Evolutionary conservation across 352 stramenopile species (phyloP).

Genomic region (Phytopythium cucurbitacearum): DNA sequence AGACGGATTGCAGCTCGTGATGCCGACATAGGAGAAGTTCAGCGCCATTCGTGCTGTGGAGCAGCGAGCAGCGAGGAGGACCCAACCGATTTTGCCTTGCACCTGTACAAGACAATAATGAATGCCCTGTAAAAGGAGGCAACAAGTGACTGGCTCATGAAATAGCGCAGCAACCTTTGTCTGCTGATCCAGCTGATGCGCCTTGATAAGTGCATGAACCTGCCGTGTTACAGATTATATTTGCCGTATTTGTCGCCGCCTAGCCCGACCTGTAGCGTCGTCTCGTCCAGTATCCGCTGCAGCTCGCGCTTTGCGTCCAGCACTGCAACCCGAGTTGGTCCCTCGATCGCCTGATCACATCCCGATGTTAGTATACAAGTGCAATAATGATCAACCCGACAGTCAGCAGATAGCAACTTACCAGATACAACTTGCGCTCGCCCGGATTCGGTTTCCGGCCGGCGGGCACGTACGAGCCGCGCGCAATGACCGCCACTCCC

Average conservation of each 20-base stretch:
- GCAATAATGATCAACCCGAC: not conserved
- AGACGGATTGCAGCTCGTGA: slow-evolving; percentile 39
- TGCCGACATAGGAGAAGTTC: slow-evolving; percentile 2
- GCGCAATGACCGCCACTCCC: slow-evolving; percentile 82
- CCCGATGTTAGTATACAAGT: not conserved
- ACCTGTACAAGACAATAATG: too few species aligned
- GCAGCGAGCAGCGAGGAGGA: too few species aligned
- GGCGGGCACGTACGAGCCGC: slow-evolving; percentile 85
- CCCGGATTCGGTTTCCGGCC: slow-evolving; percentile 81
- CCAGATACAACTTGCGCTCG: slow-evolving; percentile 87
- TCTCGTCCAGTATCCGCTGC: slow-evolving; percentile 87
- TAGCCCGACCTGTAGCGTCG: slow-evolving; percentile 84
- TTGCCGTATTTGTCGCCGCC: slow-evolving; percentile 85
- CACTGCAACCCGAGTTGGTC: slow-evolving; percentile 62
- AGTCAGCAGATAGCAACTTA: slow-evolving; percentile 26
- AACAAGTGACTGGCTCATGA: too few species aligned
- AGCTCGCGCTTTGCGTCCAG: slow-evolving; percentile 75
- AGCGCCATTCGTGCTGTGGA: too few species aligned
- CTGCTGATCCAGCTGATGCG: too few species aligned
- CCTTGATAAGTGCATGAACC: not conserved
- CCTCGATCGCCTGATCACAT: slow-evolving; percentile 63
- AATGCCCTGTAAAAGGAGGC: too few species aligned
- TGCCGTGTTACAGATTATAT: slow-evolving; percentile 75
- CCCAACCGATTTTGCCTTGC: too few species aligned
- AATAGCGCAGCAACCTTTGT: too few species aligned